Evolutionary conservation across 306 rosid species (phyloP).

Genomic region (Vigna nakashimae): DNA sequence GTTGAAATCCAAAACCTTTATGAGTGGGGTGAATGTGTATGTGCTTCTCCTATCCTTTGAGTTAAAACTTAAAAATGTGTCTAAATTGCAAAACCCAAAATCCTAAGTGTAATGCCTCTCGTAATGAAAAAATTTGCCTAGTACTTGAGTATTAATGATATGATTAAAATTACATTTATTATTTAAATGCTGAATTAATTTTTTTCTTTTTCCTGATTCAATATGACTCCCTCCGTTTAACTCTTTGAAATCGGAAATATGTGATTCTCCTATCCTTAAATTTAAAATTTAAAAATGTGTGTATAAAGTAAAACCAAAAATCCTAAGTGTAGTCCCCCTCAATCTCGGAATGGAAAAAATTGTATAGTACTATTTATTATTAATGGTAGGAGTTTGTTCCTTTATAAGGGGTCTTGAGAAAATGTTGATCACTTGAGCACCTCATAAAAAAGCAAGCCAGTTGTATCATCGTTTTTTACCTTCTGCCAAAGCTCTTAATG

Average conservation of each 20-base stretch:
- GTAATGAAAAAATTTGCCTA: constrained; percentile 3
- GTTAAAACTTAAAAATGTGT: not conserved
- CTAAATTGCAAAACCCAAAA: not conserved
- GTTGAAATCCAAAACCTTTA: not conserved
- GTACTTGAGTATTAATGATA: not conserved
- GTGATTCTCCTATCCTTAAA: not conserved
- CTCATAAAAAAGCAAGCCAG: constrained; percentile 3
- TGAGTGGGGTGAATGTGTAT: not conserved
- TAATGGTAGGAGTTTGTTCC: constrained; percentile 13
- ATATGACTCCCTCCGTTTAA: not conserved
- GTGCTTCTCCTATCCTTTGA: not conserved
- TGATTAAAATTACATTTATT: too few relatives aligned
- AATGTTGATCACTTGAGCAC: not conserved
- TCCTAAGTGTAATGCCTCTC: not conserved
- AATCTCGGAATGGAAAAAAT: constrained; percentile 1
- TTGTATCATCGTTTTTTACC: constrained; percentile 15
- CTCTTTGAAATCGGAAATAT: not conserved
- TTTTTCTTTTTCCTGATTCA: not conserved
- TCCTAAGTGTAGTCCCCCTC: not conserved
- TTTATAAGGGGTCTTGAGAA: constrained; percentile 6
- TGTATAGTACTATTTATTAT: not conserved
- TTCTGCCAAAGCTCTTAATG: constrained; percentile 7
- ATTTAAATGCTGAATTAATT: not conserved
- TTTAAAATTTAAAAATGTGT: not conserved
- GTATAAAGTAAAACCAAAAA: not conserved